These are phyloP conservation scores for Pisolithus thermaeus DNA, from an alignment of 1,284 basidiomycete genomes.

Conservation along the genomic window DNA sequence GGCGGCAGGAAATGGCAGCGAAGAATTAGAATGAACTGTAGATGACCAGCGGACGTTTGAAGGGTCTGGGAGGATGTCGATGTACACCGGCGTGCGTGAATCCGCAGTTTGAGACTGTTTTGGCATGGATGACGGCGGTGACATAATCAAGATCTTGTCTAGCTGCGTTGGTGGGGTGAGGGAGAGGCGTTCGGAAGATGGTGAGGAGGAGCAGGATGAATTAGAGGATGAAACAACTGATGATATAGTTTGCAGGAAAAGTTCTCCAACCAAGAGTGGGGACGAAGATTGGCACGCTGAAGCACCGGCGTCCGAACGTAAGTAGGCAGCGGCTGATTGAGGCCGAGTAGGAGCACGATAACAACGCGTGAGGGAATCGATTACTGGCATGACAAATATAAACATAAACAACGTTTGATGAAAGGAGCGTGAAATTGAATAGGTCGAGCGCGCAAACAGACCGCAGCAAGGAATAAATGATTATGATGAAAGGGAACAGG, in stretches of 20 bases:
- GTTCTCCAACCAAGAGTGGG: conserved; percentile 4
- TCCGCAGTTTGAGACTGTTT: conserved; percentile 23
- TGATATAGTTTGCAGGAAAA: conserved; percentile 24
- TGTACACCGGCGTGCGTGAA: conserved; percentile 45
- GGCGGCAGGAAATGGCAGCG: too few relatives aligned
- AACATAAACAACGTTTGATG: conserved; percentile 22
- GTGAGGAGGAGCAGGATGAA: conserved; percentile 28
- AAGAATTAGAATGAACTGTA: too few relatives aligned
- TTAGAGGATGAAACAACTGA: conserved; percentile 34
- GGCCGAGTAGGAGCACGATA: conserved; percentile 21
- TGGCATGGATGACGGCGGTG: conserved; percentile 8
- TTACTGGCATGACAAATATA: conserved; percentile 30
- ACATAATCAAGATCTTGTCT: conserved; percentile 26
- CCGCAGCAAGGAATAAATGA: conserved; percentile 6
- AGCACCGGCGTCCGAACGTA: conserved; percentile 9
- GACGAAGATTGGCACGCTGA: conserved; percentile 9
- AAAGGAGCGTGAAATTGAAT: conserved; percentile 10
- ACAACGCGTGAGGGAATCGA: conserved; percentile 30
- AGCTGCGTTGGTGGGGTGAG: conserved; percentile 35
- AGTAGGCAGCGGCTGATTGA: conserved; percentile 16
- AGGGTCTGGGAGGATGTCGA: conserved; percentile 48
- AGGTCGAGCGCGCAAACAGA: conserved; percentile 18
- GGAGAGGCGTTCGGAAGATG: conserved; percentile 34
- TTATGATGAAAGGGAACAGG: neutral
- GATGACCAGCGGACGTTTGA: conserved; percentile 11